These are phyloP conservation scores for Boehmeria nivea DNA, from an alignment of 306 rosid genomes.

Conservation along the genomic window DNA sequence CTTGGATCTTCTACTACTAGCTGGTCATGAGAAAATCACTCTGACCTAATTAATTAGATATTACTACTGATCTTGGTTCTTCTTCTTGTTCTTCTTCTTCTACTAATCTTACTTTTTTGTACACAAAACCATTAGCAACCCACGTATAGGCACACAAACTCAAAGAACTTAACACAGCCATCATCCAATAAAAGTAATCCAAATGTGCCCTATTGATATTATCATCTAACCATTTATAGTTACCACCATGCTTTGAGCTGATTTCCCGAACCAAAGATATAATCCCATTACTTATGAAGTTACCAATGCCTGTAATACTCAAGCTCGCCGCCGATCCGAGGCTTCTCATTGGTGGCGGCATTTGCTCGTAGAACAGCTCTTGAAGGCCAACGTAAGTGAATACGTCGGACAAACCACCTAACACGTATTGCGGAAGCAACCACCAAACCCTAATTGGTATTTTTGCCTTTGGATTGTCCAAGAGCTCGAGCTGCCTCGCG, in stretches of 20 bases:
- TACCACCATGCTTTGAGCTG: constrained; percentile 17
- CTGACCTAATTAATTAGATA: too few species aligned
- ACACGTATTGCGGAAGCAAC: constrained; percentile 68
- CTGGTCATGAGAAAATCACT: too few species aligned
- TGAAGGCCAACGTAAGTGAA: constrained; percentile 56
- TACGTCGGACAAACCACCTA: constrained; percentile 45
- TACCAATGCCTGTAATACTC: constrained; percentile 54
- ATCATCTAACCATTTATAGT: constrained; percentile 55
- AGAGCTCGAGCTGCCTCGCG: constrained; percentile 33
- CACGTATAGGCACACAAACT: constrained; percentile 39
- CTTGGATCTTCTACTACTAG: too few species aligned
- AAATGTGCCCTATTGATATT: constrained; percentile 65
- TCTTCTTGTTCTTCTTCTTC: constrained; percentile 9
- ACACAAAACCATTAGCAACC: constrained; percentile 44
- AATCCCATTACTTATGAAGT: constrained; percentile 37
- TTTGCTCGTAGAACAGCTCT: constrained; percentile 60
- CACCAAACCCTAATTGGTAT: constrained; percentile 70
- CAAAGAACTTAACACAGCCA: constrained; percentile 52
- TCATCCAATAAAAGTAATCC: constrained; percentile 52
- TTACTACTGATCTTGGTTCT: neutral
- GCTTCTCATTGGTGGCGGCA: constrained; percentile 59
- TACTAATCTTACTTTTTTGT: constrained; percentile 35
- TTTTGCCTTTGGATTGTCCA: constrained; percentile 36
- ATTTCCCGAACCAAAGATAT: constrained; percentile 32
- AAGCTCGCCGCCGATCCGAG: constrained; percentile 70